Percentiles rank a stretch among this genome's conserved stretches.
Evolutionary conservation across 805 yeast genomes (phyloP).

Genomic region (Saturnispora saitoi): DNA sequence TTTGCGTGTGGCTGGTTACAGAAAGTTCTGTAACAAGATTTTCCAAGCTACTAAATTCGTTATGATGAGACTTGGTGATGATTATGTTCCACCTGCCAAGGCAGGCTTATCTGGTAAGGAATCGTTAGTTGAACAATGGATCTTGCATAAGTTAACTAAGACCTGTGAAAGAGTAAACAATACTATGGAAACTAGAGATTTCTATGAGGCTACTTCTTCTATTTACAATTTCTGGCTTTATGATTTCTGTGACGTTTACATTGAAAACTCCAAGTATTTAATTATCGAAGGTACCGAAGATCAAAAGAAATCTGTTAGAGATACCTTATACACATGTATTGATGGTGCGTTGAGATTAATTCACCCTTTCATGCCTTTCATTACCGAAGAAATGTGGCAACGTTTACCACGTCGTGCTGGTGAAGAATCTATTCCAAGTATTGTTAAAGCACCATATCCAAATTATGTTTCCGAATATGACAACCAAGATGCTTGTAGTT

Average conservation of each 20-base stretch:
- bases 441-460: constrained; percentile 78
- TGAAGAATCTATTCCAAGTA: constrained; percentile 54
- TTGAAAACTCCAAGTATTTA: constrained; percentile 91
- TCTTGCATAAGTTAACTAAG: constrained; percentile 71
- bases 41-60: constrained; percentile 98
- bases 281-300: constrained; percentile 83
- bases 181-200: constrained; percentile 75
- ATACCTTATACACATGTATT: constrained; percentile 85
- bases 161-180: constrained; percentile 58
- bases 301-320: constrained; percentile 85
- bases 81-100: constrained; percentile 69
- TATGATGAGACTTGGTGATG: constrained; percentile 83
- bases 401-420: constrained; percentile 82
- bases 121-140: constrained; percentile 94
- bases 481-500: constrained; percentile 56
- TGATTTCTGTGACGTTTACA: constrained; percentile 94
- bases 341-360: constrained; percentile 87
- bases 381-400: constrained; percentile 99
- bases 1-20: constrained; percentile 94
- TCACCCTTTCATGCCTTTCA: constrained; percentile 97
- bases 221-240: constrained; percentile 92
- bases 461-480: constrained; percentile 49
- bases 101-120: constrained; percentile 62
- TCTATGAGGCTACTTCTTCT: constrained; percentile 77
- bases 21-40: constrained; percentile 98